A percentile compares a stretch with the other conserved stretches of the same genome.
Conservation (phyloP, 805 yeast genomes). For the Myxozyma melibiosi region DNA sequence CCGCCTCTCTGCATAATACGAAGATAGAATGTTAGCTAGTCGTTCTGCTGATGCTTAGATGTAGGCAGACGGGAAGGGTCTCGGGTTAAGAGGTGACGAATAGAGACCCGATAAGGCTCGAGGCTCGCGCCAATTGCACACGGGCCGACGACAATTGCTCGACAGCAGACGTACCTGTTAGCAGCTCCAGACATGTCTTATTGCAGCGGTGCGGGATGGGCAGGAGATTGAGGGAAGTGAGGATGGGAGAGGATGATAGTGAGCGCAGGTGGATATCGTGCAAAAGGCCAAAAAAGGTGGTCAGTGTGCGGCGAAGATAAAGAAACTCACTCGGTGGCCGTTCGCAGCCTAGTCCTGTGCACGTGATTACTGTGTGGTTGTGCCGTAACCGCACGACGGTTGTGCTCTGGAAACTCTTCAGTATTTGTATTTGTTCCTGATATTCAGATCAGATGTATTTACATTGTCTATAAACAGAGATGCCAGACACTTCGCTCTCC, state of each 20-base stretch:
- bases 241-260: neutral
- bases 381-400: neutral
- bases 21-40: neutral
- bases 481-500: neutral
- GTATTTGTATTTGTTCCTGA: too few species aligned
- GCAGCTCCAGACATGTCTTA: constrained; percentile 31
- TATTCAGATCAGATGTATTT: too few species aligned
- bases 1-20: constrained; percentile 33
- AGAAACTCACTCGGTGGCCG: neutral
- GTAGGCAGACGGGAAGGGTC: too few species aligned
- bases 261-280: neutral
- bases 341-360: constrained; percentile 9
- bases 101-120: too few species aligned
- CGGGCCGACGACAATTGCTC: neutral
- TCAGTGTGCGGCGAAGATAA: constrained; percentile 8
- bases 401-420: neutral
- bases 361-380: neutral
- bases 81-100: too few species aligned
- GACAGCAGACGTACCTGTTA: constrained; percentile 20
- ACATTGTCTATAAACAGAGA: neutral
- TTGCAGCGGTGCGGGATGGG: neutral
- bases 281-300: neutral
- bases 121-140: too few species aligned
- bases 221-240: neutral
- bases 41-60: too few species aligned